phyloP scores from a whole-genome alignment of 306 rosid species.

The Carpinus viminea region DNA sequence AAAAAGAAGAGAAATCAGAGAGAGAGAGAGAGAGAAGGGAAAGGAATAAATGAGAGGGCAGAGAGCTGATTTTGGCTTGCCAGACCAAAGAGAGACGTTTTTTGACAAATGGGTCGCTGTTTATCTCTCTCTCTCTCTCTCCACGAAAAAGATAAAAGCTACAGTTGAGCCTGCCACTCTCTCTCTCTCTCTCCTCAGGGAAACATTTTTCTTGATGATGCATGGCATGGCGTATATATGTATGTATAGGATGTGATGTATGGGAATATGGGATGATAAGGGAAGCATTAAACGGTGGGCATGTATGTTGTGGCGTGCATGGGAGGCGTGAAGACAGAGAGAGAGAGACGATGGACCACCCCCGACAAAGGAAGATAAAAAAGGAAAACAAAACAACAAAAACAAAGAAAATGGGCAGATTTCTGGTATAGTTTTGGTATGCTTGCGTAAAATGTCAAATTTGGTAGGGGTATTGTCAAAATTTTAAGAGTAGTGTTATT shows the following conservation, averaged over 20 bases:
- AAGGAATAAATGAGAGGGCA: constrained; percentile 35
- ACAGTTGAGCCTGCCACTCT: constrained; percentile 26
- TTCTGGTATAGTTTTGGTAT: not conserved
- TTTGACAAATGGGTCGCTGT: constrained; percentile 32
- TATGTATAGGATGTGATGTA: not conserved
- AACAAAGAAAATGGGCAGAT: not conserved
- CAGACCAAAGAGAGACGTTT: constrained; percentile 16
- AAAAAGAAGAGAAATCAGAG: constrained; percentile 8
- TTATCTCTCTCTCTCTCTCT: constrained; percentile 9
- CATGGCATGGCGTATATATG: not conserved
- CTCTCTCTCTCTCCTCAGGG: not conserved
- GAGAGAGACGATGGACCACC: constrained; percentile 17
- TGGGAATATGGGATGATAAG: not conserved
- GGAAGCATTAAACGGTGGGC: not conserved
- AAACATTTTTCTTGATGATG: constrained; percentile 23
- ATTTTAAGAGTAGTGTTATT: no score
- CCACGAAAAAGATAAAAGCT: constrained; percentile 18
- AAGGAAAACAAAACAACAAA: not conserved
- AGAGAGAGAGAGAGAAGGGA: constrained; percentile 16
- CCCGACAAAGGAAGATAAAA: not conserved
- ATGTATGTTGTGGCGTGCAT: not conserved
- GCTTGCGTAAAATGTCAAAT: no score
- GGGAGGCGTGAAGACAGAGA: constrained; percentile 23
- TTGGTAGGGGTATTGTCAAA: no score
- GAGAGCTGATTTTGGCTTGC: constrained; percentile 21